Base-by-base conservation (phyloP, 1,284 basidiomycete species). In the Sporisorium reilianum region DNA sequence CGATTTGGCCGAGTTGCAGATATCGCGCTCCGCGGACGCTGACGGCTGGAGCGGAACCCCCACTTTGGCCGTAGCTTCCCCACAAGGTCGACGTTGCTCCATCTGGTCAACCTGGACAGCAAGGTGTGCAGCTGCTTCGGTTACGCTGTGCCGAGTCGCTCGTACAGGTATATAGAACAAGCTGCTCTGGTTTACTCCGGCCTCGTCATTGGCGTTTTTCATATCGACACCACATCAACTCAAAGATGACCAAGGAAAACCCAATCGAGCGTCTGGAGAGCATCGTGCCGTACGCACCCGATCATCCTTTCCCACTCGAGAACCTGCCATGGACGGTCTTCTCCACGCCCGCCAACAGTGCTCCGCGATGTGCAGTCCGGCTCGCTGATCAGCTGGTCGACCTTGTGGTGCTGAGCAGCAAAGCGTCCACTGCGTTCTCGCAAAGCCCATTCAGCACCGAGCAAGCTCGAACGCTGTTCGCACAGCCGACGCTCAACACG, bases 251-350 rank as follows among this genome's bases (percentile, higher is more conserved):
- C 8, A 55, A 20, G 23, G 25, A n/a, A 11, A 46, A 36, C 23
- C 42, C 42, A 5, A 55, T 45, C 54, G 54, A 45, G 44, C 42
- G 54, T 14, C 54, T 55, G n/a, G 42, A 57, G 6, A 40, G 55
- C 55, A 20, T 62, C 46, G 42, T 72, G 1, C 23, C 48, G 2
- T 56, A 73, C 42, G 18, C 20, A 10, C 32, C 54, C 34, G 52
- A 55, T n/a, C 67, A 65, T 18, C 63, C 64, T 7, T 77, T 77
- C 32, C 72, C 75, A 9, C 46, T 77, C 18, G 42, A 55, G 45
- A 77, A 77, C 54, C 50, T 77, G 38, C 75, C 75, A 16, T 77
- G 67, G 56, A 68, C 74, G 16, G 42, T 77, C 32, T 60, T 77
- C 28, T 63, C 67, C 18, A 57, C 41, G 12, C 3, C 53, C 0